Conservation (phyloP, 345 rosid genomes). For the Microcos paniculata region DNA sequence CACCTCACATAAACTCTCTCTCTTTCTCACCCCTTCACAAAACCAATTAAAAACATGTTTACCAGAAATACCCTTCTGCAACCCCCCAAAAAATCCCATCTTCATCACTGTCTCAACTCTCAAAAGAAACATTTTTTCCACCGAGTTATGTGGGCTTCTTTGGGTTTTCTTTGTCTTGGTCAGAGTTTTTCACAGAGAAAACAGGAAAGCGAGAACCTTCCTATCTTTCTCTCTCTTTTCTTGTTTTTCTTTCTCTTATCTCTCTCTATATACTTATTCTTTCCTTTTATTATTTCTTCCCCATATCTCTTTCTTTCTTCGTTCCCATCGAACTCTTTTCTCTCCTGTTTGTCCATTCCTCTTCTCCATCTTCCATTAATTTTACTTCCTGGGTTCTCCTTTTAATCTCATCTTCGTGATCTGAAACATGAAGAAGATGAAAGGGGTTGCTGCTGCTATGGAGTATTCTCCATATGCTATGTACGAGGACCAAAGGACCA, state of each 20-base stretch:
- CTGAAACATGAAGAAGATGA: constrained; percentile 14
- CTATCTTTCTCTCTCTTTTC: constrained; percentile 31
- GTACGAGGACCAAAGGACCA: constrained; percentile 43
- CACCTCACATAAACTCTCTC: constrained; percentile 32
- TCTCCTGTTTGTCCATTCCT: neutral
- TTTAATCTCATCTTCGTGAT: neutral
- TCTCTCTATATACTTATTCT: constrained; percentile 7
- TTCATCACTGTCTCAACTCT: constrained; percentile 53
- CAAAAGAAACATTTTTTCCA: constrained; percentile 35
- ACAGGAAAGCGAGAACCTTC: constrained; percentile 62
- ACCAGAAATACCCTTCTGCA: constrained; percentile 77
- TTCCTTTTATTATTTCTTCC: constrained; percentile 10
- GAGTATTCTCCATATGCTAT: constrained; percentile 2
- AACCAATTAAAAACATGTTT: constrained; percentile 18
- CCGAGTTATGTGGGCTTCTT: constrained; percentile 83
- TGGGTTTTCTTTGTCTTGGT: constrained; percentile 79
- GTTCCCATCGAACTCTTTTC: constrained; percentile 12
- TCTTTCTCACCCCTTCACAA: too few relatives aligned
- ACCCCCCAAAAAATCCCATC: constrained; percentile 60
- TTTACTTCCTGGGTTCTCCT: neutral
- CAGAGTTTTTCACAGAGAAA: constrained; percentile 67
- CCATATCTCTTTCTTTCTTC: neutral
- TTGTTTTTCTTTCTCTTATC: constrained; percentile 14
- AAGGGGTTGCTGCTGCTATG: constrained; percentile 6
- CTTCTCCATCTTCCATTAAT: neutral